Evolutionary conservation across 768 basidiomycete species (phyloP), one percentile per base, ranked within the genome.

Genomic region (Lentinus brumalis): DNA sequence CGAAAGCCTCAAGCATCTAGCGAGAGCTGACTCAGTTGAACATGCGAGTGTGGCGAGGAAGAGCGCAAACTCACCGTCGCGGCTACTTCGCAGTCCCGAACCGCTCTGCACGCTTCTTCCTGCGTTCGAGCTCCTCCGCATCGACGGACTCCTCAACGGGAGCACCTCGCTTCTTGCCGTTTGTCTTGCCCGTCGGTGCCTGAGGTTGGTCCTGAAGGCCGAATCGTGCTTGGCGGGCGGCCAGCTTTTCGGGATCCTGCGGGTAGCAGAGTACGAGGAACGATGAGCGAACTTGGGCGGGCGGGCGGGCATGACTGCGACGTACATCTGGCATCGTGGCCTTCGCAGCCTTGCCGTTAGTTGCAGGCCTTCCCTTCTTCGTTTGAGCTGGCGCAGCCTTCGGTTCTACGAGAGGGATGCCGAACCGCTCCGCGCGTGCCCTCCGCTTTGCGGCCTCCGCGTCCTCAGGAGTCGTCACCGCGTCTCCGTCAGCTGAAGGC

Each of bases 351-450:
- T 61, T 60, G 29, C 54, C 44, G 26, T 64, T 60, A 15, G 53
- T 49, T 2, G 49, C 40, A 9, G 35, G 35, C 11, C 11, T 35
- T 6, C 35, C 35, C 42, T 67, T 66, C 55, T 44, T 15, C 15
- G 18, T 44, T 44, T 66, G 71, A 2, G 60, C 52, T 5, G 67
- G 64, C 57, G 70, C 64, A 42, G 69, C 56, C 50, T 73, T 71
- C 30, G 81, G 78, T 50, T 77, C 77, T 9, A 87, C 82, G 8
- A 87, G 67, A 4, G 86, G 81, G n/a, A 87, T 84, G 35, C 86
- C 86, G 64, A 91, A 90, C n/a, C 89, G 84, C 16, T 78, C 86
- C 5, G 88, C 88, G 44, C 89, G 84, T 45, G 79, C 76, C 68
- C 76, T 83, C 55, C 85, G 83, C 66, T 79, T 86, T 64, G 82